Conservation (phyloP, 1,284 basidiomycete species). For the Xerocomus nothofagi region DNA sequence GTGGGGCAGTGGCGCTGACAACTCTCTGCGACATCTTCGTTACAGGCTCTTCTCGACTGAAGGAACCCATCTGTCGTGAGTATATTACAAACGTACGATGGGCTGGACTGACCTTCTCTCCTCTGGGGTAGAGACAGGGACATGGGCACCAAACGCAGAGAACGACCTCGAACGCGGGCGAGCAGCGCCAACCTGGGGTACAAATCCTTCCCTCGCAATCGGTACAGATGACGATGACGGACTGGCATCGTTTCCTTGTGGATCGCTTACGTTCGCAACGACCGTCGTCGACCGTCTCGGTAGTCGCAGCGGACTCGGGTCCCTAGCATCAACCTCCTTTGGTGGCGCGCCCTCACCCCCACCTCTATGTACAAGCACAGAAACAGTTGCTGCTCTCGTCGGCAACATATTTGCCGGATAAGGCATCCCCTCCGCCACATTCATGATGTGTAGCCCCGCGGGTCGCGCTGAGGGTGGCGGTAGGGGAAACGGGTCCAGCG, state of each 20-base stretch:
- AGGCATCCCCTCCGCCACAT: background rate
- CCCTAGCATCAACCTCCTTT: background rate
- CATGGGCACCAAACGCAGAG: slow-evolving; percentile 54
- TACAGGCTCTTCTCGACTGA: slow-evolving; percentile 30
- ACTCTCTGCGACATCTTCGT: slow-evolving; percentile 2
- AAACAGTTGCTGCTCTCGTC: slow-evolving; percentile 34
- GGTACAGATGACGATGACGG: slow-evolving; percentile 13
- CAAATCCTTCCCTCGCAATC: slow-evolving; percentile 62
- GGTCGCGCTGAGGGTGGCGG: slow-evolving; percentile 22
- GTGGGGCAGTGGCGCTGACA: background rate
- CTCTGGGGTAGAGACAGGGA: background rate
- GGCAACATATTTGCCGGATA: slow-evolving; percentile 11
- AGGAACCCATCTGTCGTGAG: background rate
- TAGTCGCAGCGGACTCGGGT: slow-evolving; percentile 9
- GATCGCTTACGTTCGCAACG: background rate
- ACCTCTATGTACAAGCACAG: slow-evolving; percentile 32
- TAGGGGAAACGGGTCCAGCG: slow-evolving; percentile 52
- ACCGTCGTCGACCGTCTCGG: slow-evolving; percentile 18
- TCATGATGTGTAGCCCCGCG: background rate
- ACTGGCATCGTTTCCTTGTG: background rate
- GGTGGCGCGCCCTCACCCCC: background rate
- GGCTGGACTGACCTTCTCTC: slow-evolving; percentile 24
- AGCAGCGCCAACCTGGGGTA: slow-evolving; percentile 49
- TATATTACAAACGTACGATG: background rate
- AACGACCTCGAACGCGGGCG: slow-evolving; percentile 74